A percentile compares a stretch with the other conserved stretches of the same genome.
phyloP scores from a whole-genome alignment of 106 monocot species.

The Chionographis japonica region DNA sequence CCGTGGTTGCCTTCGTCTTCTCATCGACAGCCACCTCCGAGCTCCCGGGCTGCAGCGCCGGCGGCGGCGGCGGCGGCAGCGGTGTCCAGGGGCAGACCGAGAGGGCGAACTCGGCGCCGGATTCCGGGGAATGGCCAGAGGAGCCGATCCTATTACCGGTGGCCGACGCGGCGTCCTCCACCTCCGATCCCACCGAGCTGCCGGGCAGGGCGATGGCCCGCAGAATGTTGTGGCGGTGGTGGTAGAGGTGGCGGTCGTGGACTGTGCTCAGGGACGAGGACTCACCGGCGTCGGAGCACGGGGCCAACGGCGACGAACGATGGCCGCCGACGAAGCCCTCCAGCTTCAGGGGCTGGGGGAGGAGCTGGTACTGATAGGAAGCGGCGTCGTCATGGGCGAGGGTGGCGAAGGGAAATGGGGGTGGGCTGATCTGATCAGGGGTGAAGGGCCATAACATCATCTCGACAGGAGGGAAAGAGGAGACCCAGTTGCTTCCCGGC shows the following conservation, averaged over 20 bases:
- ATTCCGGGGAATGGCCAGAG: not conserved
- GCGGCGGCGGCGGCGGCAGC: not conserved
- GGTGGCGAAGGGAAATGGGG: too few species aligned
- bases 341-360: slow-evolving; percentile 12
- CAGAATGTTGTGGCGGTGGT: not conserved
- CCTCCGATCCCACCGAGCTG: slow-evolving; percentile 7
- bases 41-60: not conserved
- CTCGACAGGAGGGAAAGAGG: too few species aligned
- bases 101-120: not conserved
- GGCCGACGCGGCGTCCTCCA: slow-evolving; percentile 2
- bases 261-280: not conserved
- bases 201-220: not conserved
- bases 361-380: too few species aligned
- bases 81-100: too few species aligned
- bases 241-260: not conserved
- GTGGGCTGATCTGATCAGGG: too few species aligned
- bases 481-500: too few species aligned
- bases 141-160: not conserved
- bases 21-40: not conserved
- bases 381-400: too few species aligned
- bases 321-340: slow-evolving; percentile 22
- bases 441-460: too few species aligned
- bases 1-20: too few species aligned
- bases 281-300: not conserved
- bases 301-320: slow-evolving; percentile 3